These are phyloP conservation scores for Gymnopus androsaceus DNA, from an alignment of 1,284 basidiomycete genomes.

Conservation along the genomic window DNA sequence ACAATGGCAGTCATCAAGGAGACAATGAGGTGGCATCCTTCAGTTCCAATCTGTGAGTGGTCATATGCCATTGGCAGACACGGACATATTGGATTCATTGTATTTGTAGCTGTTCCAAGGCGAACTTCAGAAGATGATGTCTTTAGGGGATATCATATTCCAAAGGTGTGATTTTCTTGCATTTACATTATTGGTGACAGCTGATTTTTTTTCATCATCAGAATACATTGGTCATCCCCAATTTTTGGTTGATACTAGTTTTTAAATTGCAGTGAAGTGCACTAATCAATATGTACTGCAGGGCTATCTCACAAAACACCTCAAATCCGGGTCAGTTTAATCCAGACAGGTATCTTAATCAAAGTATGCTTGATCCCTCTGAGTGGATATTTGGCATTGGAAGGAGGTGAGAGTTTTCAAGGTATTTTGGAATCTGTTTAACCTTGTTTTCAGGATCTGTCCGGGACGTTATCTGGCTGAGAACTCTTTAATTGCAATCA, in stretches of 20 bases:
- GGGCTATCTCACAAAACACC: conserved; percentile 15
- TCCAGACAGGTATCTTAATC: conserved; percentile 16
- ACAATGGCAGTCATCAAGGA: conserved; percentile 20
- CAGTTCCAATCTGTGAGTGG: background rate
- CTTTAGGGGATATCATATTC: conserved; percentile 12
- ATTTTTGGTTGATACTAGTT: conserved; percentile 13
- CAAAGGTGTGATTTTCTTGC: no score
- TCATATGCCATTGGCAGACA: background rate
- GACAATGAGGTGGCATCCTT: conserved; percentile 9
- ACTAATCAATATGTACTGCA: background rate
- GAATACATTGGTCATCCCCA: conserved; percentile 12
- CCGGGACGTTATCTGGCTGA: conserved; percentile 13
- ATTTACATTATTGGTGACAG: no score
- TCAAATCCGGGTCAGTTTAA: conserved; percentile 8
- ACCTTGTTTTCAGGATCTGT: conserved; percentile 1
- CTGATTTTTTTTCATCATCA: no score
- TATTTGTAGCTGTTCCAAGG: conserved; percentile 9
- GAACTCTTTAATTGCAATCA: conserved; percentile 3
- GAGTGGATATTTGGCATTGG: conserved; percentile 16
- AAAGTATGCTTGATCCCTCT: conserved; percentile 10
- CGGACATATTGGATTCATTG: background rate
- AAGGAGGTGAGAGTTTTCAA: background rate
- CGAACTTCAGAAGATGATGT: conserved; percentile 5
- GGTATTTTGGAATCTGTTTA: background rate
- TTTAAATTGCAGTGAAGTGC: background rate